phyloP scores from a whole-genome alignment of 345 rosid species.

The Noccaea bulbosa region DNA sequence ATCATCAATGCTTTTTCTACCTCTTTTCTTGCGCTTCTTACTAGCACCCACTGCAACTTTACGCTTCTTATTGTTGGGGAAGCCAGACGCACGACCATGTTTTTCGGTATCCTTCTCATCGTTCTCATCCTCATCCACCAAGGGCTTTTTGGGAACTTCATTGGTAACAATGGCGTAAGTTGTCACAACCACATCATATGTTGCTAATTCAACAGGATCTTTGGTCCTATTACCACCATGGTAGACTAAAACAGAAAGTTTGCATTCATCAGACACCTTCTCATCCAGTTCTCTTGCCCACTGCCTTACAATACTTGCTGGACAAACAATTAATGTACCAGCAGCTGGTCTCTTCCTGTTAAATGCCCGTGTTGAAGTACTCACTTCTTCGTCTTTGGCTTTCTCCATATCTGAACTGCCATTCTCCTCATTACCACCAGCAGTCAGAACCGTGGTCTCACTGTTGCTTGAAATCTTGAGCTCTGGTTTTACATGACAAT shows the following conservation, averaged over 20 bases:
- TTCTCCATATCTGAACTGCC: slow-evolving; percentile 45
- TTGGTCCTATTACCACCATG: slow-evolving; percentile 93
- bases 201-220: slow-evolving; percentile 81
- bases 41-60: slow-evolving; percentile 47
- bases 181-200: slow-evolving; percentile 87
- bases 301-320: slow-evolving; percentile 93
- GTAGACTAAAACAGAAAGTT: slow-evolving; percentile 72
- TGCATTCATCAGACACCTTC: slow-evolving; percentile 75
- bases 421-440: slow-evolving; percentile 54
- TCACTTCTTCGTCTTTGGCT: slow-evolving; percentile 54
- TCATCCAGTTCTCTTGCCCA: slow-evolving; percentile 93
- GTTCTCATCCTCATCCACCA: slow-evolving; percentile 74
- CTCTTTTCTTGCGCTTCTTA: slow-evolving; percentile 71
- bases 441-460: slow-evolving; percentile 58
- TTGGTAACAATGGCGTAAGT: slow-evolving; percentile 84
- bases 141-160: slow-evolving; percentile 86
- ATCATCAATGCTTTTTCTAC: slow-evolving; percentile 62
- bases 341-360: slow-evolving; percentile 68
- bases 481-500: slow-evolving; percentile 33
- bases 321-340: slow-evolving; percentile 96
- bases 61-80: slow-evolving; percentile 62
- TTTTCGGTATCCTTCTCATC: slow-evolving; percentile 65
- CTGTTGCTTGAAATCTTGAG: slow-evolving; percentile 29
- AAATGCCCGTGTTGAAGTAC: slow-evolving; percentile 52
- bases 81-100: slow-evolving; percentile 61